A percentile compares a stretch with the other conserved stretches of the same genome.
phyloP scores from a whole-genome alignment of 768 basidiomycete species.

The Leccinum barrowsii region DNA sequence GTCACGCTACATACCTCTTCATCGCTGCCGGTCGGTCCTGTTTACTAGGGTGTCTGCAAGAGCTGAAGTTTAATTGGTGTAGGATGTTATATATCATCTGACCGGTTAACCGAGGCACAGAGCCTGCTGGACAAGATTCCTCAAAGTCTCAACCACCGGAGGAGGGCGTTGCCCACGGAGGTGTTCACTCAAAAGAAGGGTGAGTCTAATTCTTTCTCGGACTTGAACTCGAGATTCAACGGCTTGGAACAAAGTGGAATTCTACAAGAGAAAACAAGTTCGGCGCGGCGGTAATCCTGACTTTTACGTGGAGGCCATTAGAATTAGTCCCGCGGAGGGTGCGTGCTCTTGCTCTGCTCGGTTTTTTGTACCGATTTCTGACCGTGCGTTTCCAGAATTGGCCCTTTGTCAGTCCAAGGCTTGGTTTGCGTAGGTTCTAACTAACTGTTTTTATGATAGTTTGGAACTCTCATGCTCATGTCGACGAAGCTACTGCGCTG shows the following conservation, averaged over 20 bases:
- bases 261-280: conserved; percentile 68
- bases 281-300: conserved; percentile 50
- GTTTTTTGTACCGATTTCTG: not conserved
- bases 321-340: conserved; percentile 72
- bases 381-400: conserved; percentile 45
- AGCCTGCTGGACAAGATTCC: conserved; percentile 61
- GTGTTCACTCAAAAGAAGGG: conserved; percentile 75
- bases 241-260: conserved; percentile 48
- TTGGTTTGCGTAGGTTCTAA: not conserved
- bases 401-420: conserved; percentile 55
- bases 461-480: conserved; percentile 75
- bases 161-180: conserved; percentile 71
- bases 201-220: conserved; percentile 31
- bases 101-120: conserved; percentile 57
- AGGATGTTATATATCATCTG: conserved; percentile 63
- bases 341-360: conserved; percentile 11
- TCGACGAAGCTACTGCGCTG: conserved; percentile 48
- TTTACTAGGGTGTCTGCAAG: not conserved
- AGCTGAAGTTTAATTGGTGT: not conserved
- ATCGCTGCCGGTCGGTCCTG: conserved; percentile 59
- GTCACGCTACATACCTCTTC: conserved; percentile 76
- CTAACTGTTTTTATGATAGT: conserved; percentile 39
- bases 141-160: conserved; percentile 52
- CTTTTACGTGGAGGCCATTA: conserved; percentile 51
- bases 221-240: not conserved